Conservation (phyloP, 2,329 filamentous ascomycete genomes). For the Plectosphaerella sp. region DNA sequence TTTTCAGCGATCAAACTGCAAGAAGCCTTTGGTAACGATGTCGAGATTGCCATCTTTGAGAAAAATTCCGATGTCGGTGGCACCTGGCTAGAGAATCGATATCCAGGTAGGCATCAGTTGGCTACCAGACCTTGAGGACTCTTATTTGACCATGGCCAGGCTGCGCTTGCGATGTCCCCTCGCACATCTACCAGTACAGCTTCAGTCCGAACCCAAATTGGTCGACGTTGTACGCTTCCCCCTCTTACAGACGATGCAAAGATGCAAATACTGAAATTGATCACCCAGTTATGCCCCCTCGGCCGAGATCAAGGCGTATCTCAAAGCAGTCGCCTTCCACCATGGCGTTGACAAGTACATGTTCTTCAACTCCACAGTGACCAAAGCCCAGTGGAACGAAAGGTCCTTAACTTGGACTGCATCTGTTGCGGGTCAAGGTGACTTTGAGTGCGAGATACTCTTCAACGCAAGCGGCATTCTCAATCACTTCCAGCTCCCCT, state of each 20-base stretch:
- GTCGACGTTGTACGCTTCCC: slow-evolving; percentile 47
- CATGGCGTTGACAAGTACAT: slow-evolving; percentile 45
- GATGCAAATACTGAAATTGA: too few species aligned
- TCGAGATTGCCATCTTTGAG: slow-evolving; percentile 37
- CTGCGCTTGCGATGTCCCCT: slow-evolving; percentile 51
- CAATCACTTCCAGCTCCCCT: slow-evolving; percentile 35
- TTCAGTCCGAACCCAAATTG: slow-evolving; percentile 57
- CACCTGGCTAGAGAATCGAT: slow-evolving; percentile 56
- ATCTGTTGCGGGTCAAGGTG: slow-evolving; percentile 29
- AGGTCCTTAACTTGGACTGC: slow-evolving; percentile 35
- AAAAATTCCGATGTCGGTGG: slow-evolving; percentile 52
- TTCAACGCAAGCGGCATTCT: slow-evolving; percentile 12
- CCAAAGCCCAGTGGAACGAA: slow-evolving; percentile 40
- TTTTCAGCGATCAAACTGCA: slow-evolving; percentile 29
- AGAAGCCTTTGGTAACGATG: slow-evolving; percentile 33
- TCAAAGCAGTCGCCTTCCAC: slow-evolving; percentile 23
- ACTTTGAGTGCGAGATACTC: slow-evolving; percentile 29
- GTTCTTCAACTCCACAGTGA: slow-evolving; percentile 36
- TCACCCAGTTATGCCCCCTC: slow-evolving; percentile 37
- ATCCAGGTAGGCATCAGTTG: slow-evolving; percentile 31
- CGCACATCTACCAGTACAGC: slow-evolving; percentile 59
- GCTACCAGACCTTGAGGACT: neutral
- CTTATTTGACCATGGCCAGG: slow-evolving; percentile 14
- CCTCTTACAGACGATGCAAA: too few species aligned
- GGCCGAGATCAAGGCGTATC: slow-evolving; percentile 51